Evolutionary conservation across 1,284 basidiomycete genomes (phyloP).

Genomic region (Coniophora puteana): DNA sequence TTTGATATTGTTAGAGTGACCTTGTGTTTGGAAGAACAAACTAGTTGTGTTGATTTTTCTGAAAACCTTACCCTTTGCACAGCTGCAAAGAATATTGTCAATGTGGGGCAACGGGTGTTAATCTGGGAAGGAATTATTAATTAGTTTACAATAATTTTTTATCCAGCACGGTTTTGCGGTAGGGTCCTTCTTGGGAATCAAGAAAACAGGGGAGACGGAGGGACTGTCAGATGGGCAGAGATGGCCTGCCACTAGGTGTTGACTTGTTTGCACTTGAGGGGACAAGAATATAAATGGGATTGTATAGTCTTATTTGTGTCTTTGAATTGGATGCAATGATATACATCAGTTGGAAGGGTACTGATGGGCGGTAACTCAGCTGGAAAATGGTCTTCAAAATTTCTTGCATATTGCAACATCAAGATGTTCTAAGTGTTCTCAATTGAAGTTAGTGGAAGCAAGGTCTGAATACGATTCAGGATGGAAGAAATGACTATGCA

Average conservation of each 20-base stretch:
- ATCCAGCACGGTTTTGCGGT: slow-evolving; percentile 34
- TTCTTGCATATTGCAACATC: slow-evolving; percentile 3
- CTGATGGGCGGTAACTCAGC: slow-evolving; percentile 11
- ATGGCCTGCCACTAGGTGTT: slow-evolving; percentile 25
- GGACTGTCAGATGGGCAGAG: slow-evolving; percentile 26
- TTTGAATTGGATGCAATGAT: slow-evolving; percentile 12
- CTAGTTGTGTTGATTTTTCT: slow-evolving; percentile 39
- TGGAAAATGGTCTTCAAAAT: slow-evolving; percentile 12
- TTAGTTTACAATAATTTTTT: slow-evolving; percentile 34
- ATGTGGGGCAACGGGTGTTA: slow-evolving; percentile 33
- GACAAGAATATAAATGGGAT: slow-evolving; percentile 17
- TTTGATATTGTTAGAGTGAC: slow-evolving; percentile 32
- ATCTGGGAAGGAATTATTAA: slow-evolving; percentile 33
- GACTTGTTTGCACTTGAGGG: slow-evolving; percentile 19
- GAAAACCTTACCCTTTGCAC: slow-evolving; percentile 29
- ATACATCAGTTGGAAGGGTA: slow-evolving; percentile 10
- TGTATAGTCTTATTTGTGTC: slow-evolving; percentile 8
- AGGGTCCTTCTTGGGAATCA: slow-evolving; percentile 35
- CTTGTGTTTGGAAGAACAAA: slow-evolving; percentile 35
- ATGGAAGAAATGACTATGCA: no score
- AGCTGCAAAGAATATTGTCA: slow-evolving; percentile 30
- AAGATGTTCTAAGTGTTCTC: slow-evolving; percentile 3
- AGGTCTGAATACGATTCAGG: no score
- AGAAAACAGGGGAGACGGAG: slow-evolving; percentile 30
- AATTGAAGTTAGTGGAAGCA: no score